Percentiles rank a stretch among this genome's conserved stretches.
These are phyloP conservation scores for Moesziomyces sp. DNA, from an alignment of 1,284 basidiomycete genomes.

Conservation along the genomic window DNA sequence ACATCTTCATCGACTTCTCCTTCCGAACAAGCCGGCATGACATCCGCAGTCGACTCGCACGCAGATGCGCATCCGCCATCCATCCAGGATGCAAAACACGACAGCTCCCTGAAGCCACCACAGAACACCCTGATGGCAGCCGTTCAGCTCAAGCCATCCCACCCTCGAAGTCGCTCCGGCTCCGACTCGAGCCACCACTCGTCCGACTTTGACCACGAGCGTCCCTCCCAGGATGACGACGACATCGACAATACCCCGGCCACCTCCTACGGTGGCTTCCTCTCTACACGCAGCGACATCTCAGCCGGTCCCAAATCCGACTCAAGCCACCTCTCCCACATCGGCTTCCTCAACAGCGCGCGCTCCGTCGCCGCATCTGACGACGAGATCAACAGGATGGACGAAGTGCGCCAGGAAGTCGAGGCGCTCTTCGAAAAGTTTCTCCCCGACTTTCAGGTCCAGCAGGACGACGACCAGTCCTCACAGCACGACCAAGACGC, in stretches of 20 bases:
- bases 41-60: background rate
- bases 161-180: constrained; percentile 21
- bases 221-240: constrained; percentile 39
- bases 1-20: background rate
- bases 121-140: constrained; percentile 20
- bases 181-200: constrained; percentile 34
- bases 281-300: constrained; percentile 21
- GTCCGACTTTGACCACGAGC: constrained; percentile 34
- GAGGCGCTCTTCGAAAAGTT: constrained; percentile 43
- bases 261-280: constrained; percentile 38
- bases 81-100: background rate
- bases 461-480: constrained; percentile 16
- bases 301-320: constrained; percentile 25
- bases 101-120: background rate
- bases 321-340: constrained; percentile 24
- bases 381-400: constrained; percentile 21
- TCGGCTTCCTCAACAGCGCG: constrained; percentile 16
- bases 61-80: constrained; percentile 3
- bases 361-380: constrained; percentile 23
- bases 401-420: constrained; percentile 28
- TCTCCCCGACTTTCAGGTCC: constrained; percentile 24
- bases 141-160: constrained; percentile 26
- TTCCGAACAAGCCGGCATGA: constrained; percentile 6
- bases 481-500: background rate
- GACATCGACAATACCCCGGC: constrained; percentile 48